Percentiles rank a stretch among this genome's conserved stretches.
Evolutionary conservation across 2,329 filamentous ascomycete genomes (phyloP).

Genomic region (Gaeumannomyces tritici): DNA sequence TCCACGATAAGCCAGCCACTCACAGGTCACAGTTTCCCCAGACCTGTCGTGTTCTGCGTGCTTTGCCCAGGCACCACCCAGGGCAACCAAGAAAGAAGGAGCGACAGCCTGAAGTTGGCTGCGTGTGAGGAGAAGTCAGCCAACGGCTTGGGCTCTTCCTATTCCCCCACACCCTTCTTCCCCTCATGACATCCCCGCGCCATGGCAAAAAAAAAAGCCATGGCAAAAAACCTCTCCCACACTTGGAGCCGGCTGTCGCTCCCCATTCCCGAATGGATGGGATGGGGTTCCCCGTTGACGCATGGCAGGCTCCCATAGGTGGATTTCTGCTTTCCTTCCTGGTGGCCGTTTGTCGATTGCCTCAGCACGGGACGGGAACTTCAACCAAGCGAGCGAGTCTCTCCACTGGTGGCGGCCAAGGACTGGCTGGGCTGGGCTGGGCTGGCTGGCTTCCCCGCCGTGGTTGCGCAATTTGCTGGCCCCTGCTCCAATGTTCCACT

Average conservation of each 20-base stretch:
- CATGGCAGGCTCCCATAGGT: background rate
- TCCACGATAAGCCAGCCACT: background rate
- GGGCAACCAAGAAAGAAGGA: no score
- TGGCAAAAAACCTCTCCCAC: no score
- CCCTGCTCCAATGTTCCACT: background rate
- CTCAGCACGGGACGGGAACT: background rate
- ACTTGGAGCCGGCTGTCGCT: background rate
- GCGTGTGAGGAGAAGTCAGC: no score
- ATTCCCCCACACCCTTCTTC: no score
- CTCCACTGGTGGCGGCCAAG: background rate
- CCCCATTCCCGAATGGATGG: background rate
- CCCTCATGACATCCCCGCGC: no score
- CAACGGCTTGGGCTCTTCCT: no score
- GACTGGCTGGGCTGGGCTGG: no score
- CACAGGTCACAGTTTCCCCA: background rate
- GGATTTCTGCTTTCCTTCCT: background rate
- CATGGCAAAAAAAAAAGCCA: no score
- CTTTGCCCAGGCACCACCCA: no score
- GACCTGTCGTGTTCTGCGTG: no score
- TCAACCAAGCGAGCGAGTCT: background rate
- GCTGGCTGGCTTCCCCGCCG: background rate
- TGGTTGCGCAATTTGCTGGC: background rate
- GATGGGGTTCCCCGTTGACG: background rate
- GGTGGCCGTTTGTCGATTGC: no score
- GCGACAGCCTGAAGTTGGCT: no score